Evolutionary conservation across 345 rosid genomes (phyloP), one percentile per base, ranked within the genome.

Genomic region (Gossypium rotundifolium): DNA sequence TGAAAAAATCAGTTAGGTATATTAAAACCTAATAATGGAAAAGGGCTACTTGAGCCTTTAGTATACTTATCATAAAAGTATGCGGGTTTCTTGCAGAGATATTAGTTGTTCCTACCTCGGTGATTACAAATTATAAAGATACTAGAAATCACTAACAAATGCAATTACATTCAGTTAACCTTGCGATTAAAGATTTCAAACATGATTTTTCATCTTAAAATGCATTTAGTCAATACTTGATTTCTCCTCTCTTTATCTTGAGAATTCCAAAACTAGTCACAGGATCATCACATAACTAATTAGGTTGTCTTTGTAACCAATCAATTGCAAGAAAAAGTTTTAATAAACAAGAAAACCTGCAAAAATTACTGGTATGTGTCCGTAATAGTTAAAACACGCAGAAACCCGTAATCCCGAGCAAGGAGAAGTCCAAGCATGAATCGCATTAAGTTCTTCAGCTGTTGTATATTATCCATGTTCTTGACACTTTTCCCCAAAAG

Each of bases 361-460:
- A 89, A 80, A 72, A 93, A 88, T 76, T 95, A 93, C 57, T 86
- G 86, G 86, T 86, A 95, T 81, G 93, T 89, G 84, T 95, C 99
- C 44, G 86, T 85, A 77, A 87, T 90, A 54, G 63, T 80, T 83
- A 95, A 82, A 76, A 87, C 94, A 77, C 85, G 92, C 65, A 95
- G 85, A 83, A 87, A 89, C 69, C 99, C 99, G 99, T 79, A 95
- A 83, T 75, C 98, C 99, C 78, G 83, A 20, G 98, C 97, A 78
- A 93, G 89, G 59, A 95, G 91, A 78, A 95, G 98, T 71, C 99
- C 98, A 71, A n/a, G 99, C 94, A 79, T 95, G 99, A 81, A 83
- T 63, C 72, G 81, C 90, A 85, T 85, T 92, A 81, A 97, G 90
- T 81, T 91, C 97, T 80, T 83, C 84, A 27, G 99, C 87, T 92